A percentile compares a stretch with the other conserved stretches of the same genome.
phyloP scores from a whole-genome alignment of 306 rosid genomes.

The Arachis hypogaea region DNA sequence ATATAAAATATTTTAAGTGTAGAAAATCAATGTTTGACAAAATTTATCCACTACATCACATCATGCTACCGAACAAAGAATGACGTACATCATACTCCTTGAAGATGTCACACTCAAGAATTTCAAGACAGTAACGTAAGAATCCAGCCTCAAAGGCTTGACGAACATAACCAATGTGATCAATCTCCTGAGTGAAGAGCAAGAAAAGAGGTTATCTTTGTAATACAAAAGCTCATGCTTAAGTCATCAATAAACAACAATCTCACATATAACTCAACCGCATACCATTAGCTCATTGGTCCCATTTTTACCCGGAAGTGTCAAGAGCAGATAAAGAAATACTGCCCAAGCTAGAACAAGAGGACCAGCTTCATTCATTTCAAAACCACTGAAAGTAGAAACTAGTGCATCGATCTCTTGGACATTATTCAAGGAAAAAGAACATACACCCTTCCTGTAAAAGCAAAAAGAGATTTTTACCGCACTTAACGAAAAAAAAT shows the following conservation, averaged over 20 bases:
- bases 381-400: conserved; percentile 68
- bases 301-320: conserved; percentile 84
- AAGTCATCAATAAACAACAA: conserved; percentile 23
- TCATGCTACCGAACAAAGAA: conserved; percentile 39
- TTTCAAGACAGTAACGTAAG: conserved; percentile 64
- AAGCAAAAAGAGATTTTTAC: conserved; percentile 38
- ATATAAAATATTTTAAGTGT: conserved; percentile 12
- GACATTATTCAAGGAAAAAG: conserved; percentile 62
- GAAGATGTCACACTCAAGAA: conserved; percentile 77
- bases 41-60: conserved; percentile 30
- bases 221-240: conserved; percentile 16
- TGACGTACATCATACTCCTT: conserved; percentile 81
- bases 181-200: conserved; percentile 71
- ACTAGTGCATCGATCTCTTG: conserved; percentile 86
- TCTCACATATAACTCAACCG: conserved; percentile 35
- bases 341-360: conserved; percentile 92
- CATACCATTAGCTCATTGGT: conserved; percentile 66
- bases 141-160: conserved; percentile 87
- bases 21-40: conserved; percentile 33
- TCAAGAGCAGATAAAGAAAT: conserved; percentile 74
- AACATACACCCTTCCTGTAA: conserved; percentile 60
- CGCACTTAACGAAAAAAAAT: conserved; percentile 31
- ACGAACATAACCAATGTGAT: conserved; percentile 87
- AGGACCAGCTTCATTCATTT: conserved; percentile 82
- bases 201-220: conserved; percentile 37